These are phyloP conservation scores for Zygosaccharomyces rouxii DNA, from an alignment of 805 yeast genomes.

Conservation along the genomic window DNA sequence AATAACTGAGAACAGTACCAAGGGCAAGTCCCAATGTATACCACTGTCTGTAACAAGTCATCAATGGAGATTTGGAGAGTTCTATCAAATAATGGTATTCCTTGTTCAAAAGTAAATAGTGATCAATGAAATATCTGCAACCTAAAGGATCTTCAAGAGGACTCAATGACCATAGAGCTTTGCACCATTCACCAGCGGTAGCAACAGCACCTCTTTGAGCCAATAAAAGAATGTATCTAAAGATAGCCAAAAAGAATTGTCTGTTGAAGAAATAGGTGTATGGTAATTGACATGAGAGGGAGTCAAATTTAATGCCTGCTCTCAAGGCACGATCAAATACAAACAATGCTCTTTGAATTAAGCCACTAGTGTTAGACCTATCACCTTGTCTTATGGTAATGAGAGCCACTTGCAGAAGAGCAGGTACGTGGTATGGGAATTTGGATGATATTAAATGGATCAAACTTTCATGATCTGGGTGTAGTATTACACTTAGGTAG, in stretches of 20 bases:
- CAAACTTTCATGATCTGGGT: slow-evolving; percentile 76
- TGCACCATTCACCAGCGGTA: slow-evolving; percentile 75
- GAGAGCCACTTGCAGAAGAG: slow-evolving; percentile 73
- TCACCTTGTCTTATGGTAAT: slow-evolving; percentile 75
- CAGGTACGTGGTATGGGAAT: slow-evolving; percentile 71
- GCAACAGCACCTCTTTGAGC: slow-evolving; percentile 72
- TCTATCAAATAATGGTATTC: slow-evolving; percentile 61
- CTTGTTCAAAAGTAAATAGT: slow-evolving; percentile 62
- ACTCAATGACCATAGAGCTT: slow-evolving; percentile 59
- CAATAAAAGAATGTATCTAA: slow-evolving; percentile 63
- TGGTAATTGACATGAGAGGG: slow-evolving; percentile 61
- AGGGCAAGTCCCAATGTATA: slow-evolving; percentile 66
- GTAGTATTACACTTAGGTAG: slow-evolving; percentile 59
- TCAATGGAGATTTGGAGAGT: slow-evolving; percentile 52
- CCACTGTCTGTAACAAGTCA: slow-evolving; percentile 60
- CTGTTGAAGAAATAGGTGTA: slow-evolving; percentile 71
- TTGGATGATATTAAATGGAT: slow-evolving; percentile 49
- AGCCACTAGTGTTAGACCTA: slow-evolving; percentile 59
- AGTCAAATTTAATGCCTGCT: slow-evolving; percentile 52
- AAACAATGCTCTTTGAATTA: slow-evolving; percentile 72
- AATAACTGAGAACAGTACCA: slow-evolving; percentile 60
- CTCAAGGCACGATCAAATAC: slow-evolving; percentile 73
- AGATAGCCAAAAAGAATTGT: slow-evolving; percentile 67
- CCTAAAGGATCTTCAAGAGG: slow-evolving; percentile 85
- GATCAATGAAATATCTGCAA: slow-evolving; percentile 76